Percentiles rank a stretch among this genome's conserved stretches.
Conservation (phyloP, 345 rosid species). For the Raphanus raphanistrum region DNA sequence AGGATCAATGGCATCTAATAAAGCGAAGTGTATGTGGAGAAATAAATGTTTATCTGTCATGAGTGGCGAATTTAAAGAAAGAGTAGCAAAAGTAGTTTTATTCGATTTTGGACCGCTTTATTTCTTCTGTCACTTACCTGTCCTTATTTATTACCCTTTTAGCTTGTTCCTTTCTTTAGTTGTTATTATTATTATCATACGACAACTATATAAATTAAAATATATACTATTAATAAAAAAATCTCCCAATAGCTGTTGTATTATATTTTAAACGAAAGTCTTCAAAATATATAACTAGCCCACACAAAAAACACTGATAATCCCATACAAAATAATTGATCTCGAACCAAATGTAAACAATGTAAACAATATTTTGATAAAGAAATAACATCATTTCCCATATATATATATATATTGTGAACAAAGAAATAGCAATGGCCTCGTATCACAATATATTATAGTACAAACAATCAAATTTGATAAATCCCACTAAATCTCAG, state of each 20-base stretch:
- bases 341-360: not conserved
- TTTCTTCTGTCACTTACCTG: conserved; percentile 33
- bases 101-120: conserved; percentile 30
- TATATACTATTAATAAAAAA: too few species aligned
- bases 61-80: conserved; percentile 27
- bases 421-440: not conserved
- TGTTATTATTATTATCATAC: not conserved
- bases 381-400: too few species aligned
- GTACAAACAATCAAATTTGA: not conserved
- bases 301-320: not conserved
- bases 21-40: not conserved
- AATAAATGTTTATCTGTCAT: conserved; percentile 34
- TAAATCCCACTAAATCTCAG: not conserved
- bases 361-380: not conserved
- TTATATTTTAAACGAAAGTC: too few species aligned
- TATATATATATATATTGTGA: too few species aligned
- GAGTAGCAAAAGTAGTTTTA: conserved; percentile 3
- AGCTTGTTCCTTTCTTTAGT: not conserved
- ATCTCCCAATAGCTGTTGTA: not conserved
- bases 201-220: too few species aligned
- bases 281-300: not conserved
- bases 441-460: not conserved
- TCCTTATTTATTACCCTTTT: conserved; percentile 21
- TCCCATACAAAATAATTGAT: too few species aligned
- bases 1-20: not conserved